Base-by-base conservation (phyloP, 2,329 filamentous ascomycete genomes). In the Beauveria pseudobassiana region DNA sequence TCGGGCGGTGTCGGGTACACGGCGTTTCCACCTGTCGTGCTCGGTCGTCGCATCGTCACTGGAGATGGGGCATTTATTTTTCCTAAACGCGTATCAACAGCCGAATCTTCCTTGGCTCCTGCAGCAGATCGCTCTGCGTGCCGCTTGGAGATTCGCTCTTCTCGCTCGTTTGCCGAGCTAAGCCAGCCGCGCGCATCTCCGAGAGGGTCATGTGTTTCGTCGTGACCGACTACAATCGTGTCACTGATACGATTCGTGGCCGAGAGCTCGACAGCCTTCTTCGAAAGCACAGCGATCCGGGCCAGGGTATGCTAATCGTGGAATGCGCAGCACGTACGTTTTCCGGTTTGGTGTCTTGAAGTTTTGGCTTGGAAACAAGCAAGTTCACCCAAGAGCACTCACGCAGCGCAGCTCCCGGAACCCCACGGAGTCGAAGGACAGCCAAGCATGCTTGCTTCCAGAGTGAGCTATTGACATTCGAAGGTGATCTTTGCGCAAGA, bases 1-100 rank as follows among this genome's bases (percentile, higher is more conserved):
- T 90, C 87, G 12, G 88, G 88, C 2, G 88, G 88, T 6, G 88
- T 91, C 9, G 86, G 87, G 69, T 91, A 90, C 73, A 90, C 85
- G 2, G 82, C 80, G 48, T 82, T 81, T 26, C 77, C 73, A 6
- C 76, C 73, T 14, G 75, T 70, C 7, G 75, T 78, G 65, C 78
- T 81, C 43, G 80, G 73, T 66, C 82, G 76, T 64, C 83, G 78
- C 7, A 82, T 67, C 18, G 77, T 75, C 22, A 81, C 66, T 7
- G 83, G 81, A 8, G 84, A 85, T 55, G 82, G 76, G 1, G 77
- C 81, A 64, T 77, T 82, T 26, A 78, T 67, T 57, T 66, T 72
- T 71, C 75, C 62, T 71, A 76, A 26, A 72, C 73, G 66, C 74
- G 79, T 71, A 69, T 65, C 82, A 75, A 54, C 71, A 69, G 43